A percentile compares a stretch with the other conserved stretches of the same genome.
These are phyloP conservation scores for Backusella circina DNA, from an alignment of 192 early-diverging fungal genomes.

Conservation along the genomic window DNA sequence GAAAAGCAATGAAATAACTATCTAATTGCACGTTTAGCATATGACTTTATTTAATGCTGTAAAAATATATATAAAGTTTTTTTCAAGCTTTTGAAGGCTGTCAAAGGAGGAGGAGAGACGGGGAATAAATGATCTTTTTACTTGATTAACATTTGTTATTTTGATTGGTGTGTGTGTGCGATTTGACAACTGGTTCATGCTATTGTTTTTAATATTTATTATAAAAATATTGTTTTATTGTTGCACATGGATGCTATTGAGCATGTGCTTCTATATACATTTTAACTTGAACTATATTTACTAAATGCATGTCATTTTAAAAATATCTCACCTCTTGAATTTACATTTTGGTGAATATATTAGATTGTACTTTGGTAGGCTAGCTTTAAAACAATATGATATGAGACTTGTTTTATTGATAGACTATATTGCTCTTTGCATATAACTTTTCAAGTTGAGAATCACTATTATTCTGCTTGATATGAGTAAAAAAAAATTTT, in stretches of 20 bases:
- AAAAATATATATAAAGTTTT: too few relatives aligned
- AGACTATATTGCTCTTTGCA: too few relatives aligned
- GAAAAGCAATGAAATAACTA: neutral
- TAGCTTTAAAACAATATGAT: neutral
- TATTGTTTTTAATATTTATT: neutral
- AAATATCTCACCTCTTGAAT: too few relatives aligned
- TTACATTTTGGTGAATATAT: too few relatives aligned
- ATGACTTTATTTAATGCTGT: neutral
- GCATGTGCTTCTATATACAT: neutral
- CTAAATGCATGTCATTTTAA: neutral
- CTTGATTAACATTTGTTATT: neutral
- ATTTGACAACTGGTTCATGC: neutral
- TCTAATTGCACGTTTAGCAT: neutral
- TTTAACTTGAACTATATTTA: neutral
- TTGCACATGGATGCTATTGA: neutral
- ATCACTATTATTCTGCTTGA: too few relatives aligned
- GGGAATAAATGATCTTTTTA: neutral
- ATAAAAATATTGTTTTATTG: neutral
- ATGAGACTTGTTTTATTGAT: too few relatives aligned
- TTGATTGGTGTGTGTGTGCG: neutral
- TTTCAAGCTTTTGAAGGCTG: neutral
- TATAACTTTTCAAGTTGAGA: too few relatives aligned
- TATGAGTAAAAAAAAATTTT: neutral
- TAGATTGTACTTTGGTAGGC: too few relatives aligned
- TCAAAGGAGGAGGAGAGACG: neutral